Evolutionary conservation across 208 protist genomes (phyloP).

Genomic region (Trypanosomatidae sp.): DNA sequence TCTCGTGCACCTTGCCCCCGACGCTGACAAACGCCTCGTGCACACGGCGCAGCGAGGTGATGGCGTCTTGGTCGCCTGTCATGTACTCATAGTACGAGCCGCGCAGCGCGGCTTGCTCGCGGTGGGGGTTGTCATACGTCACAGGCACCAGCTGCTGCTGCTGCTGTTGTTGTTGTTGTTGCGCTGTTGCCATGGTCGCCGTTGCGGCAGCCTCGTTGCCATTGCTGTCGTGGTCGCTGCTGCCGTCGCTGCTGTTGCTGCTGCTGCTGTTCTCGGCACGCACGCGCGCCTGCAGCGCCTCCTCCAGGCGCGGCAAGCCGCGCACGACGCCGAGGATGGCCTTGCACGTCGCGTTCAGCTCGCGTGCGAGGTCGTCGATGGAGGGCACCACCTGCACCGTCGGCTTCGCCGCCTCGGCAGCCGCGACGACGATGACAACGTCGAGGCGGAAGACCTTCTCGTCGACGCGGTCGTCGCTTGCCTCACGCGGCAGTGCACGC

Average conservation of each 20-base stretch:
- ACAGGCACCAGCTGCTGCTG: constrained; percentile 31
- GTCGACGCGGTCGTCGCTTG: constrained; percentile 73
- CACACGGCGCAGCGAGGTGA: constrained; percentile 83
- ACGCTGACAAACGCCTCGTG: constrained; percentile 86
- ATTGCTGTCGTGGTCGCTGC: constrained; percentile 15
- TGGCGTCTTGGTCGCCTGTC: constrained; percentile 89
- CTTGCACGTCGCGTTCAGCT: constrained; percentile 87
- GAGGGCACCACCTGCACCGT: constrained; percentile 86
- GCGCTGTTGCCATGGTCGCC: too few species aligned
- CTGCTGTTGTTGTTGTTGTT: constrained; percentile 44
- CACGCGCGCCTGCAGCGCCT: constrained; percentile 43
- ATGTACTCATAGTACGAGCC: constrained; percentile 93
- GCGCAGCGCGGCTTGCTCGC: constrained; percentile 32
- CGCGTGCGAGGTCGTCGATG: constrained; percentile 75
- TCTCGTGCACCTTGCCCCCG: constrained; percentile 86
- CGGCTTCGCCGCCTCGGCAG: constrained; percentile 52
- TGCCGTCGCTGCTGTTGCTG: constrained; percentile 40
- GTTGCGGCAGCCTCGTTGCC: not conserved
- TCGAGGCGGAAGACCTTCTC: constrained; percentile 91
- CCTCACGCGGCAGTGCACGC: constrained; percentile 83
- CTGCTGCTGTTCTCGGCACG: constrained; percentile 33
- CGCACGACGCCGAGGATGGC: constrained; percentile 87
- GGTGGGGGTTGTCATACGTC: constrained; percentile 35
- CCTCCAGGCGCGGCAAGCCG: constrained; percentile 82
- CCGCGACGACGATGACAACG: constrained; percentile 87